Evolutionary conservation across 129 eudicot species (phyloP).

Genomic region (Centella asiatica): DNA sequence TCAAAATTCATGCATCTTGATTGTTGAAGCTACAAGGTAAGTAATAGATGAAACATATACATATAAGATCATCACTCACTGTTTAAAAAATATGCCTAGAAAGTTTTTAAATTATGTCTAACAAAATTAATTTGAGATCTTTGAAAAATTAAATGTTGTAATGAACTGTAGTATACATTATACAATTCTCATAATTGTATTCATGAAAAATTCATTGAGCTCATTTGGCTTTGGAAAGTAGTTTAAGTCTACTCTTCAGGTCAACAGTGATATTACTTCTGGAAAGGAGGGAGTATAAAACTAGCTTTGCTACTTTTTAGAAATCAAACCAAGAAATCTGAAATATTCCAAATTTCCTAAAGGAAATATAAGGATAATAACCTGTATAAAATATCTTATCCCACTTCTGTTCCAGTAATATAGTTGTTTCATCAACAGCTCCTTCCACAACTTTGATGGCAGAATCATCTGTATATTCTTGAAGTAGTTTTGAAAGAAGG

Average conservation of each 20-base stretch:
- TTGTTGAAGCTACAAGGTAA: no score
- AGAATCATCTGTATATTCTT: conserved; percentile 23
- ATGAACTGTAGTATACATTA: no score
- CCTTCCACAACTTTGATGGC: conserved; percentile 28
- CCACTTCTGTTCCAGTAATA: conserved; percentile 39
- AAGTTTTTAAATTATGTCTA: no score
- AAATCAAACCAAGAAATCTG: not conserved
- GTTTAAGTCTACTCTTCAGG: not conserved
- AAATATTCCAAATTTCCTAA: not conserved
- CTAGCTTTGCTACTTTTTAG: not conserved
- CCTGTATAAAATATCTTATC: conserved; percentile 42
- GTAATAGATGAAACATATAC: no score
- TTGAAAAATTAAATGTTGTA: no score
- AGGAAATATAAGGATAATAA: not conserved
- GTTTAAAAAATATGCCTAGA: no score
- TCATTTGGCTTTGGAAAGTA: no score
- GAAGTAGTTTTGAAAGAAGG: conserved; percentile 20
- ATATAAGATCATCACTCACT: no score
- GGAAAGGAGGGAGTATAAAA: not conserved
- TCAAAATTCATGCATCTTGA: no score
- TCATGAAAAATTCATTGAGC: no score
- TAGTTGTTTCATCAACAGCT: conserved; percentile 31
- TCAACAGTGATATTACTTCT: not conserved
- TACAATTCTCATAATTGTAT: no score
- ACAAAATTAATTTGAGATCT: no score